These are phyloP conservation scores for Tolypocladium nubicola DNA, from an alignment of 2,329 filamentous ascomycete genomes.

Conservation along the genomic window DNA sequence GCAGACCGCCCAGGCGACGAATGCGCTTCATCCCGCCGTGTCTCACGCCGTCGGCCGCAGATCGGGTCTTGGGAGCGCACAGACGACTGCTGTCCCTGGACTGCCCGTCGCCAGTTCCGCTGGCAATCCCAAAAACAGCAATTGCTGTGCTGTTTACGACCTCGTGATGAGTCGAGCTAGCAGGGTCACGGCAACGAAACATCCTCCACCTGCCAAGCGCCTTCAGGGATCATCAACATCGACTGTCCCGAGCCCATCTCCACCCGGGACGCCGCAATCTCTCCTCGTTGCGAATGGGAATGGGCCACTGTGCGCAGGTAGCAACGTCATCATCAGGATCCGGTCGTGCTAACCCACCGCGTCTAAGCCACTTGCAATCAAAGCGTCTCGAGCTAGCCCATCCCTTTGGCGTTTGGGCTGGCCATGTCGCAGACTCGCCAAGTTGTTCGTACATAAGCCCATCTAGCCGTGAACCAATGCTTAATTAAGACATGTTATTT, in stretches of 20 bases:
- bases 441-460: neutral
- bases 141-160: neutral
- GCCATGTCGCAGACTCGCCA: neutral
- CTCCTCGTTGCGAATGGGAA: neutral
- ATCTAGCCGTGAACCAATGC: neutral
- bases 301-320: neutral
- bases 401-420: neutral
- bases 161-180: neutral
- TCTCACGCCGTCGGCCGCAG: neutral
- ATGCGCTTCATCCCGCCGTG: neutral
- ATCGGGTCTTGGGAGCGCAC: neutral
- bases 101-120: neutral
- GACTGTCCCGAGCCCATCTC: neutral
- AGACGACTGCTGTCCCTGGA: neutral
- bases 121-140: neutral
- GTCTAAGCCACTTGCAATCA: constrained; percentile 2
- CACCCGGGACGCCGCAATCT: constrained; percentile 3
- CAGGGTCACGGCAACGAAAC: neutral
- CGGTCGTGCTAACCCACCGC: neutral
- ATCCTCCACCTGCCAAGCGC: constrained; percentile 1
- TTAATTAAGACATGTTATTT: neutral
- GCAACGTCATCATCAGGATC: constrained; percentile 5
- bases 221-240: neutral
- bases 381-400: neutral
- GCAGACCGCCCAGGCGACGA: neutral